phyloP scores from a whole-genome alignment of 2,329 filamentous ascomycete genomes.

The Cadophora malorum region DNA sequence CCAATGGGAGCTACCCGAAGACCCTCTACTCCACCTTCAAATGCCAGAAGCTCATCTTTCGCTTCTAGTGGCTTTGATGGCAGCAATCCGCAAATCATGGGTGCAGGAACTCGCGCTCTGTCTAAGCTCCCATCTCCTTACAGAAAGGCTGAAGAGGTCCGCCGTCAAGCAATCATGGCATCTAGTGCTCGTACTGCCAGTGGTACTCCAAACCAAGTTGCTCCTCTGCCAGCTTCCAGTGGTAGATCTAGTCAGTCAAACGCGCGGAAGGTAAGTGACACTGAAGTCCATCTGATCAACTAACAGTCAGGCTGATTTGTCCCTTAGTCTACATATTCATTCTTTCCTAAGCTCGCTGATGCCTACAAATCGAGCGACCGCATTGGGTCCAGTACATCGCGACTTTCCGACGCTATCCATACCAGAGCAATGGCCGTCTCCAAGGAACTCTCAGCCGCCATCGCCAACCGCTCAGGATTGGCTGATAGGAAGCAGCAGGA shows the following conservation, averaged over 20 bases:
- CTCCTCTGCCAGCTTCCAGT: neutral
- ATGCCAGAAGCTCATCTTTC: neutral
- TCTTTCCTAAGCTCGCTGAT: neutral
- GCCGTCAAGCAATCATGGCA: neutral
- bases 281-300: too few relatives aligned
- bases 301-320: too few relatives aligned
- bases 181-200: neutral
- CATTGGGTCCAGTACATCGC: neutral
- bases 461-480: neutral
- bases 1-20: neutral
- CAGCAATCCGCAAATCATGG: constrained; percentile 5
- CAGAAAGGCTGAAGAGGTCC: neutral
- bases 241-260: neutral
- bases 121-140: neutral
- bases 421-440: neutral
- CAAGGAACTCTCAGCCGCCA: neutral
- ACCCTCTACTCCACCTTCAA: neutral
- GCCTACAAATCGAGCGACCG: neutral
- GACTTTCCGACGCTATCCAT: neutral
- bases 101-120: neutral
- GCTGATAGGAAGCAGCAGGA: neutral
- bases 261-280: neutral
- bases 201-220: neutral
- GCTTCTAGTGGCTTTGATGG: neutral
- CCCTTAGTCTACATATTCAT: neutral